Evolutionary conservation across 225 moss, liverwort and hornwort genomes (phyloP).

Genomic region (Takakia lepidozioides): DNA sequence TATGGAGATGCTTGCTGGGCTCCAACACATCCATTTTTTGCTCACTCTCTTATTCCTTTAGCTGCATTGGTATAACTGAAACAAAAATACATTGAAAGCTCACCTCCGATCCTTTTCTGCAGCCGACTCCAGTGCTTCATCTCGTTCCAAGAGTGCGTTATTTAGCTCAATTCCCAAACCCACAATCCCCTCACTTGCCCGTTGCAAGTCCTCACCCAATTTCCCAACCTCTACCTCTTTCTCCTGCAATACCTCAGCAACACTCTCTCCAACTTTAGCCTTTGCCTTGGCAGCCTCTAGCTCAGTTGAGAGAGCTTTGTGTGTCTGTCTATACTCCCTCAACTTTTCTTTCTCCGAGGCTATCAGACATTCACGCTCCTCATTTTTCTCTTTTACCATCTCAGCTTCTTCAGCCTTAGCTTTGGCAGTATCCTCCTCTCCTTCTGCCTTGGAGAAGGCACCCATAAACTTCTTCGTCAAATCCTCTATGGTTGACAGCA

Average conservation of each 20-base stretch:
- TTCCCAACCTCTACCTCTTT: slow-evolving; percentile 34
- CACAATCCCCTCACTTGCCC: slow-evolving; percentile 17
- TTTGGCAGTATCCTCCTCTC: slow-evolving; percentile 16
- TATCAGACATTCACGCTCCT: slow-evolving; percentile 1
- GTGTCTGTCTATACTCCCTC: slow-evolving; percentile 10
- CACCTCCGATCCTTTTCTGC: too few species aligned
- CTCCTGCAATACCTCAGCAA: slow-evolving; percentile 17
- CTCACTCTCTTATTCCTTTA: too few species aligned
- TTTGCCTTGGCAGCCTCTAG: slow-evolving; percentile 38
- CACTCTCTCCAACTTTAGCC: slow-evolving; percentile 26
- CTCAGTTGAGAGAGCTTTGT: slow-evolving; percentile 14
- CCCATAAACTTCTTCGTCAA: slow-evolving; percentile 24
- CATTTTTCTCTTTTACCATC: slow-evolving; percentile 10
- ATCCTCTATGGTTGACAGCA: slow-evolving; percentile 33
- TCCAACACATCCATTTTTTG: too few species aligned
- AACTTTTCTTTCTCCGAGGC: slow-evolving; percentile 14
- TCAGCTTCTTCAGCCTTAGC: slow-evolving; percentile 22
- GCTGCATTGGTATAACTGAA: too few species aligned
- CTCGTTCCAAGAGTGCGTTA: slow-evolving; percentile 38
- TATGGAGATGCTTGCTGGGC: too few species aligned
- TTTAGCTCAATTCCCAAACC: slow-evolving; percentile 39
- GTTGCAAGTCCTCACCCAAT: slow-evolving; percentile 19
- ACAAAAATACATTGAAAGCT: too few species aligned
- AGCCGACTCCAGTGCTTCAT: too few species aligned
- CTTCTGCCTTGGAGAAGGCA: slow-evolving; percentile 38